Evolutionary conservation across 116 monocot species (phyloP), one percentile per base, ranked within the genome.

Genomic region (Posidonia oceanica): DNA sequence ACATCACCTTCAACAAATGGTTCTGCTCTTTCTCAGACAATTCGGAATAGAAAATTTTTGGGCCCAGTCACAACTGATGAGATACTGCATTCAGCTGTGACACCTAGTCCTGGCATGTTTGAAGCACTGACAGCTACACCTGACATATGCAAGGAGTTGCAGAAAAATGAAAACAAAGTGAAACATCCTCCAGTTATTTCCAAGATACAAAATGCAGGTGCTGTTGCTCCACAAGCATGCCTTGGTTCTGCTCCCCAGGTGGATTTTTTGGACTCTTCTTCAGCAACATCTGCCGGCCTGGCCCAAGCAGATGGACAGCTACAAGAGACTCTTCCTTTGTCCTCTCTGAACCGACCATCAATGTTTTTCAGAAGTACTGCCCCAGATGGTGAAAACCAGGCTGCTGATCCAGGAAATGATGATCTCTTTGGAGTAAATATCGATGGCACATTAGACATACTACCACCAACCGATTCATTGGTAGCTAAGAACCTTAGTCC

Each of bases 251-350:
- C 75, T 56, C 59, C 75, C 13, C 89, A 85, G 73, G 71, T 81
- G 18, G 94, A 89, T 78, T 87, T 81, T 70, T 72, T 89, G 81
- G 87, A 89, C 56, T 78, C 87, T 52, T 94, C 94, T 58, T 69
- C 69, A 61, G 75, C 39, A 61, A 61, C 53, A 21, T 69, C 75
- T 0, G 59, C 16, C 3, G 36, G 69, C 61, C 60, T 69, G 39
- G 61, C 10, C 39, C 63, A 62, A 39, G 36, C 16, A 52, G 64
- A 69, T 55, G 18, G 52, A 14, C 52, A 52, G 36, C 42, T 58
- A n/a, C 54, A 74, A 66, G 60, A 68, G 13, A 68, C 16, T 42
- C 38, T 63, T 68, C 61, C 68, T 39, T 55, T 63, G 21, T 40
- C 90, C 68, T 75, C 83, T 74, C 80, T 85, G 71, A 83, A 78